Percentiles rank a stretch among this genome's conserved stretches.
phyloP scores from a whole-genome alignment of 1,139 yeast species.

The Wickerhamiella pararugosa region DNA sequence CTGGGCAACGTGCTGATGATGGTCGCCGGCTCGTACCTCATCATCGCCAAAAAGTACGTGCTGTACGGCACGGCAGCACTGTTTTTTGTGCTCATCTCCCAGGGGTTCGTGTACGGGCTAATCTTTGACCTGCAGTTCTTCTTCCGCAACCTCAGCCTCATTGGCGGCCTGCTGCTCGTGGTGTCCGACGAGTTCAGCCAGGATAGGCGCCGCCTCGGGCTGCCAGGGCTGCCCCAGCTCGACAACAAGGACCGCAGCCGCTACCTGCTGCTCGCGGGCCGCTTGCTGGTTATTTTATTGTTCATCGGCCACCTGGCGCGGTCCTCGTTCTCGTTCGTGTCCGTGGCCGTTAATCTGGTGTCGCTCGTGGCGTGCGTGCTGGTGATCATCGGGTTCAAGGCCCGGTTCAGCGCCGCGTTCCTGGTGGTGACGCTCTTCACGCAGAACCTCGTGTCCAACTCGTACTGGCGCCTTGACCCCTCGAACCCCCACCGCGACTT shows the following conservation, averaged over 20 bases:
- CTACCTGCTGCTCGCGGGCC: constrained; percentile 76
- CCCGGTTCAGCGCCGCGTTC: constrained; percentile 73
- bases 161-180: constrained; percentile 85
- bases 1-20: constrained; percentile 50
- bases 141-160: constrained; percentile 73
- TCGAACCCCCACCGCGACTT: constrained; percentile 75
- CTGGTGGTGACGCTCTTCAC: constrained; percentile 59
- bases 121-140: constrained; percentile 70
- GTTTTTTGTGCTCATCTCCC: constrained; percentile 58
- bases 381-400: constrained; percentile 85
- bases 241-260: constrained; percentile 74
- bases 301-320: constrained; percentile 58
- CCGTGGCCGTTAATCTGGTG: constrained; percentile 48
- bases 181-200: constrained; percentile 80
- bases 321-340: constrained; percentile 59
- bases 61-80: constrained; percentile 60
- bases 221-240: constrained; percentile 86
- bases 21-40: constrained; percentile 57
- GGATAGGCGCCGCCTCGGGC: constrained; percentile 50
- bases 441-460: constrained; percentile 69
- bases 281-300: constrained; percentile 70
- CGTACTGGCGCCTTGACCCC: constrained; percentile 69
- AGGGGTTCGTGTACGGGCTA: constrained; percentile 82
- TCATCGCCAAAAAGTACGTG: constrained; percentile 57
- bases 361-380: constrained; percentile 64